Evolutionary conservation across 768 basidiomycete genomes (phyloP), one percentile per base, ranked within the genome.

Genomic region (Tephrocybe sp.): DNA sequence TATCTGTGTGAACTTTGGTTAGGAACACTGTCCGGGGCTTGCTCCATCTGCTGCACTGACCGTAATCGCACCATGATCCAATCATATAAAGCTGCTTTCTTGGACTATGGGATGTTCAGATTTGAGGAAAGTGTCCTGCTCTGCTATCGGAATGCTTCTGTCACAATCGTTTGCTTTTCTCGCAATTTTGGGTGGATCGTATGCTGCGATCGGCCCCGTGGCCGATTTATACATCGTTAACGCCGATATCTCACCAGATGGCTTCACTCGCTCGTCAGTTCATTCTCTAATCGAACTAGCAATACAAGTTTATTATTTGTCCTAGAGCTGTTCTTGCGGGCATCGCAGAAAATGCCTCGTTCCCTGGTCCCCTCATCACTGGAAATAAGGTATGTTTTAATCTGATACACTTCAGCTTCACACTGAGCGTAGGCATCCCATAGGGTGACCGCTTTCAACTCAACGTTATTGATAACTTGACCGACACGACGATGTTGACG

Each of bases 211-310:
- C 28, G 67, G 68, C 1, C 68, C 70, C n/a, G 49, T 55, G 36
- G 51, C 61, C n/a, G 64, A 70, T 20, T 58, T 80, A 15, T 60
- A 65, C 43, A 64, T 80, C 42, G 60, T 62, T 10, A 79, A 79
- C 61, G 66, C 63, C 46, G 54, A 64, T 10, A 74, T 81, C 46
- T 57, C 73, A 3, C 80, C 81, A 0, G 81, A 81, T 64, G 79
- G 81, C 26, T 79, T 72, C 53, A 48, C 48, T 58, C 64, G 77
- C 45, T 63, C 68, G 71, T 73, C 21, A 44, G 73, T 65, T 14
- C 11, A n/a, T 20, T 32, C 61, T 41, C 40, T 21, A 37, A 3
- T 20, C 52, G 23, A 39, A 36, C n/a, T 26, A n/a, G n/a, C n/a
- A 10, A 40, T 18, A 4, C 32, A 21, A 45, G 8, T 28, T 33